Percentiles rank a stretch among this genome's conserved stretches.
phyloP scores from a whole-genome alignment of 371 early-diverging fungal species.

The Syncephalastrum sp. region DNA sequence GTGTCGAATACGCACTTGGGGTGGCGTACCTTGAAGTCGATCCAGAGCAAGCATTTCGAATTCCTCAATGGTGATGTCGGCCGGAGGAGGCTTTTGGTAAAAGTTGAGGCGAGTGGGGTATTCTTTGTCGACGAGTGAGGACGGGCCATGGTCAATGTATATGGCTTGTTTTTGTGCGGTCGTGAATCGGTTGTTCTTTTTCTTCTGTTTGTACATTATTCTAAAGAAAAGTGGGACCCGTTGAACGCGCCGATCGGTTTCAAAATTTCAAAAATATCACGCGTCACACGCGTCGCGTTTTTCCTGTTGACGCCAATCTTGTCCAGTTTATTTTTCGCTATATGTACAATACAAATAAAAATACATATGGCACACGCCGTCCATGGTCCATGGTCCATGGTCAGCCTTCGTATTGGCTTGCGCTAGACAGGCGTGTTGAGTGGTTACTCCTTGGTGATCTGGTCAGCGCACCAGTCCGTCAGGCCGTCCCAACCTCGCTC shows the following conservation, averaged over 20 bases:
- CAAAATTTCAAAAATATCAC: no score
- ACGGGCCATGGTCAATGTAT: slow-evolving; percentile 8
- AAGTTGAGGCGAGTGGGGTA: slow-evolving; percentile 83
- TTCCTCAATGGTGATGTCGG: slow-evolving; percentile 85
- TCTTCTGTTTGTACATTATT: no score
- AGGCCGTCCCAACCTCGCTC: slow-evolving; percentile 1
- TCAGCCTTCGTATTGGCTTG: not conserved
- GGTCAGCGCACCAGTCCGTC: slow-evolving; percentile 10
- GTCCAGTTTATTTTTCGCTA: no score
- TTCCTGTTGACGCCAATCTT: no score
- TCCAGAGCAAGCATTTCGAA: slow-evolving; percentile 92
- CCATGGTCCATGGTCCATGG: no score
- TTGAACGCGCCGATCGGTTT: no score
- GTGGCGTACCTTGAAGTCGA: slow-evolving; percentile 73
- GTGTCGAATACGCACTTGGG: not conserved
- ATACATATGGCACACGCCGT: no score
- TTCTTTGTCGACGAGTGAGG: slow-evolving; percentile 13
- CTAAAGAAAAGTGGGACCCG: no score
- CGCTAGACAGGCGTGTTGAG: not conserved
- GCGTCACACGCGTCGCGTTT: no score
- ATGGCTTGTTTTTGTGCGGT: slow-evolving; percentile 13
- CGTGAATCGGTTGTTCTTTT: slow-evolving; percentile 16
- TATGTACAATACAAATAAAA: no score
- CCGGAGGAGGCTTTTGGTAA: slow-evolving; percentile 72
- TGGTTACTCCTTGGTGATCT: no score